Conservation (phyloP, 306 rosid species). For the Acacia crassicarpa region DNA sequence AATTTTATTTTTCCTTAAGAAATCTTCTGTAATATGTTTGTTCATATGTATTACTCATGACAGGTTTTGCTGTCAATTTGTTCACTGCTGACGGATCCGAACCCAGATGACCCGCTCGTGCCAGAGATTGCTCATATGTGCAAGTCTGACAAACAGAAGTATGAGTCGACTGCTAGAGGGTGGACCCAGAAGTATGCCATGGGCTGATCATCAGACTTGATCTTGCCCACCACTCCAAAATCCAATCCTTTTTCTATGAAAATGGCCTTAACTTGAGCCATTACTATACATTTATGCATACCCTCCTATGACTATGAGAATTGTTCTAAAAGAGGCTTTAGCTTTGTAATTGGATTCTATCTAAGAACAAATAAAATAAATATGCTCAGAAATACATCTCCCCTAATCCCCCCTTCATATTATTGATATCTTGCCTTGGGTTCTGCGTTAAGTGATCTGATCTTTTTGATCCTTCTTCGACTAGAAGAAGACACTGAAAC, state of each 20-base stretch:
- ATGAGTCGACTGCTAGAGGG: conserved; percentile 82
- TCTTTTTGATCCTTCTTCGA: background rate
- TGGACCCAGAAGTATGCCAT: conserved; percentile 95
- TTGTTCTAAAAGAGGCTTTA: conserved; percentile 38
- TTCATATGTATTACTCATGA: background rate
- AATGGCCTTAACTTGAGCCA: conserved; percentile 24
- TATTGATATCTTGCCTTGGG: background rate
- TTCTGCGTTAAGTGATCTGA: background rate
- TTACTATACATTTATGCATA: background rate
- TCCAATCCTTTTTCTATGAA: conserved; percentile 7
- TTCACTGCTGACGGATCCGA: conserved; percentile 84
- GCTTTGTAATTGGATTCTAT: conserved; percentile 38
- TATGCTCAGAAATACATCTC: background rate
- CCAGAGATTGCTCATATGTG: conserved; percentile 96
- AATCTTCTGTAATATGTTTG: background rate
- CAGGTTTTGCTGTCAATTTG: conserved; percentile 90
- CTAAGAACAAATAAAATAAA: conserved; percentile 30
- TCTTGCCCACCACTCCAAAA: background rate
- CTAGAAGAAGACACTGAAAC: background rate
- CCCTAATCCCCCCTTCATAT: background rate
- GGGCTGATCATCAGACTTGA: conserved; percentile 42
- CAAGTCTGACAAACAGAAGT: conserved; percentile 70
- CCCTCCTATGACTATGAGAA: conserved; percentile 24
- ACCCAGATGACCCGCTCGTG: conserved; percentile 91
- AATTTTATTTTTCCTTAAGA: background rate